phyloP scores from a whole-genome alignment of 805 yeast genomes.

The Wickerhamiella sorbophila region DNA sequence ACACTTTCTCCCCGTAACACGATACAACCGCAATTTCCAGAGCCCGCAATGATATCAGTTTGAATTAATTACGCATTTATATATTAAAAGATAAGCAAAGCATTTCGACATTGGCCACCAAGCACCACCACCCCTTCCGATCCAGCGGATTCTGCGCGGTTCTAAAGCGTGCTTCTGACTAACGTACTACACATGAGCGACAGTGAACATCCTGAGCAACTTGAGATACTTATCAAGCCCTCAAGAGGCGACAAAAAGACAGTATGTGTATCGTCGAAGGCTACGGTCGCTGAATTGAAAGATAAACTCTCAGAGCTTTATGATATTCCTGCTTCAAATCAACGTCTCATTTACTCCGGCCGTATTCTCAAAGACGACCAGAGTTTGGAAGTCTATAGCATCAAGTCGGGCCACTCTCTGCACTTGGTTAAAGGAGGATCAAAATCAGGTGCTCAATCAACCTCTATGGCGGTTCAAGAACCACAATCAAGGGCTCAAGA shows the following conservation, averaged over 20 bases:
- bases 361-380: conserved; percentile 80
- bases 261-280: conserved; percentile 37
- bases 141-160: too few species aligned
- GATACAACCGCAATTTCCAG: too few species aligned
- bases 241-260: conserved; percentile 1
- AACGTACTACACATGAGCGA: not conserved
- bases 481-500: too few species aligned
- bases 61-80: too few species aligned
- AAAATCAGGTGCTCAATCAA: conserved; percentile 24
- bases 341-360: conserved; percentile 85
- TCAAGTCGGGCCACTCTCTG: conserved; percentile 73
- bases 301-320: conserved; percentile 43
- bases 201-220: not conserved
- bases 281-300: conserved; percentile 58
- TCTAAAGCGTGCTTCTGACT: not conserved
- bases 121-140: too few species aligned
- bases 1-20: too few species aligned
- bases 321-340: conserved; percentile 61
- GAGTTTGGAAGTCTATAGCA: conserved; percentile 57
- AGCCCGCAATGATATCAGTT: too few species aligned
- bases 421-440: conserved; percentile 80
- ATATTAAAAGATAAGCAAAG: too few species aligned
- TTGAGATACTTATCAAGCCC: conserved; percentile 1
- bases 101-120: too few species aligned
- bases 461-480: conserved; percentile 14